Percentiles rank a stretch among this genome's conserved stretches.
Evolutionary conservation across 257 asterid species (phyloP).

Genomic region (Capsicum pubescens): DNA sequence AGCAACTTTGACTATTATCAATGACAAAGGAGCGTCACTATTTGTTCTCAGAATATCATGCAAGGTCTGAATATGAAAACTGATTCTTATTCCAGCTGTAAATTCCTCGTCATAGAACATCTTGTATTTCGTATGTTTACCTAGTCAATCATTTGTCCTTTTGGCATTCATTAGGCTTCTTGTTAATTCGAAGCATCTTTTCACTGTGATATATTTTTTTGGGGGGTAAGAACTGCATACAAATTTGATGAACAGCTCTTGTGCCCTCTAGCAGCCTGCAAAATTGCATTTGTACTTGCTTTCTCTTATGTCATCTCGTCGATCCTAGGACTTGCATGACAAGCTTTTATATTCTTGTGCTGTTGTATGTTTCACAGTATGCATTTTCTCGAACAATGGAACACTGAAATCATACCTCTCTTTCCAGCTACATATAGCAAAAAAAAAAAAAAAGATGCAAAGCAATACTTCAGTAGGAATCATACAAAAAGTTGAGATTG

Average conservation of each 20-base stretch:
- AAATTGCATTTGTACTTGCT: no score
- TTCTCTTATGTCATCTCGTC: no score
- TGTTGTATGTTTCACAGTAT: background rate
- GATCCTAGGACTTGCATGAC: no score
- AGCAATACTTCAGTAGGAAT: background rate
- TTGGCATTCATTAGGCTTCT: background rate
- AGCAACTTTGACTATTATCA: background rate
- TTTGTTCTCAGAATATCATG: background rate
- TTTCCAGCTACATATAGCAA: background rate
- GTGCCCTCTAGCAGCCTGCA: no score
- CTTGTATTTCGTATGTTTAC: background rate
- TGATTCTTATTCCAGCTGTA: background rate
- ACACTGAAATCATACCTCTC: background rate
- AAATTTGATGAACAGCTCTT: no score
- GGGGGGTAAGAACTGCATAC: background rate
- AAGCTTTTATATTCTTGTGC: no score
- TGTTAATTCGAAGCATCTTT: background rate
- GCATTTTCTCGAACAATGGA: background rate
- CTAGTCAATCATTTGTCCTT: background rate
- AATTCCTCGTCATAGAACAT: background rate
- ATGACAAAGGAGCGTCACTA: background rate
- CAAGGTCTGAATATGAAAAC: constrained; percentile 14
- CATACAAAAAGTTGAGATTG: background rate
- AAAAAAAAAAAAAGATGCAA: background rate
- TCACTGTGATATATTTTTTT: background rate